Evolutionary conservation across 352 stramenopile species (phyloP).

Genomic region (Phytophthora gonapodyides): DNA sequence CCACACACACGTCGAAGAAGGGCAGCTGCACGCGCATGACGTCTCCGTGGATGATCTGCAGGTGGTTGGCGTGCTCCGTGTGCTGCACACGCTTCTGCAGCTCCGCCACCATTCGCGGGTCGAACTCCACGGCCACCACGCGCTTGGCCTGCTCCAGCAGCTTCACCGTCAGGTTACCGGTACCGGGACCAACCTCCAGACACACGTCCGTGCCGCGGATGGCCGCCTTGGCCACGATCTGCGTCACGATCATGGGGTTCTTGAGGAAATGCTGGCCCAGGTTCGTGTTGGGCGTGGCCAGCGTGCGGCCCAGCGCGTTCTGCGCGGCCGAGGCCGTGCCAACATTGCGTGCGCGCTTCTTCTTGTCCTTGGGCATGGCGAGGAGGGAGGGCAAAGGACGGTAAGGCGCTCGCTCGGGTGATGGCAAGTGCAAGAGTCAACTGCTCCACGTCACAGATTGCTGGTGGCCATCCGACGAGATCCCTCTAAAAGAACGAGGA

Average conservation of each 20-base stretch:
- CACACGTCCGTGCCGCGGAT: constrained; percentile 97
- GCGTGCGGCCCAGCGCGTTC: constrained; percentile 85
- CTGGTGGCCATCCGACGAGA: constrained; percentile 27
- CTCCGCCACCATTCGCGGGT: constrained; percentile 99
- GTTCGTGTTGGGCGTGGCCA: constrained; percentile 97
- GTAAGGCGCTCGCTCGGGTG: constrained; percentile 6
- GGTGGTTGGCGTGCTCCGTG: constrained; percentile 93
- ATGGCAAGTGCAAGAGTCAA: background rate
- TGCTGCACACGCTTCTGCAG: constrained; percentile 98
- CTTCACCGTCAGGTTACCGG: constrained; percentile 99
- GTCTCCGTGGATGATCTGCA: constrained; percentile 99
- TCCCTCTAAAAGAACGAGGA: constrained; percentile 31
- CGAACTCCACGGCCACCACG: constrained; percentile 98
- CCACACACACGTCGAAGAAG: constrained; percentile 99
- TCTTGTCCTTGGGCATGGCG: constrained; percentile 90
- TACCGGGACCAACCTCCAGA: constrained; percentile 97
- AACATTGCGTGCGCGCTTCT: constrained; percentile 80
- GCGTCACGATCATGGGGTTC: constrained; percentile 96
- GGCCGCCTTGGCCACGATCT: constrained; percentile 97
- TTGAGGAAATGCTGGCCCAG: constrained; percentile 99
- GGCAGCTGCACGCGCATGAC: constrained; percentile 99
- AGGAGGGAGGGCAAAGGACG: background rate
- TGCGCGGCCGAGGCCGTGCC: constrained; percentile 71
- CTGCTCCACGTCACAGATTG: constrained; percentile 41
- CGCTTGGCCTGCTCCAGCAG: constrained; percentile 97